Evolutionary conservation across 2,329 filamentous ascomycete species (phyloP), one percentile per base, ranked within the genome.

Genomic region (Nemania diffusa): DNA sequence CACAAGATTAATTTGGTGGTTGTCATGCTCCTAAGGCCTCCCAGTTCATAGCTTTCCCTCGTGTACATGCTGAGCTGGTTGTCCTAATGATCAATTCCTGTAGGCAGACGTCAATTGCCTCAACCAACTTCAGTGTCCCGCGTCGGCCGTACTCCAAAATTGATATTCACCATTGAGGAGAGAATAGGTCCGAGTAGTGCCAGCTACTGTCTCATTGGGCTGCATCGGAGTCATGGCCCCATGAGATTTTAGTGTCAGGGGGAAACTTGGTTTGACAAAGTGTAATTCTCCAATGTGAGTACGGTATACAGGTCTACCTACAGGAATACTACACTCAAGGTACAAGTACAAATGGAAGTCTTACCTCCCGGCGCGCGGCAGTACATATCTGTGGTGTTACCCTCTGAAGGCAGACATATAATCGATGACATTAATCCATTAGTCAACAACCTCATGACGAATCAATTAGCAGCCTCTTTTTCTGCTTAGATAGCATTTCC

Each of bases 181-280:
- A 69, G 44, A 69, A 68, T 70, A 64, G 64, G 69, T 67, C 67
- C 64, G 69, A 72, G 65, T 72, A 69, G 63, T 68, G 61, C 62
- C 34, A 70, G 67, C 46, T 67, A 58, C 61, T 64, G 65, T 68
- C 65, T 71, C 63, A 59, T 20, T 32, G 42, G 32, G 24, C 24
- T 50, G 69, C 62, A 42, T 20, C 32, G 37, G 68, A 72, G 71
- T 69, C 73, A 73, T 70, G 55, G 44, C 15, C 24, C 55, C 67
- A 57, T 63, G 55, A 40, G 44, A 51, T 69, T n/a, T 62, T 57
- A 61, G 63, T 57, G 53, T 66, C 59, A 57, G 55, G 63, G 63
- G 63, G 13, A 20, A 29, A 34, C 40, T 37, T 24, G 7, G 63
- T 32, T 44, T 57, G 29, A 55, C 34, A 34, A 58, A 26, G 63